Percentiles rank a stretch among this genome's conserved stretches.
Evolutionary conservation across 805 yeast species (phyloP).

Genomic region (Candida stauntonica): DNA sequence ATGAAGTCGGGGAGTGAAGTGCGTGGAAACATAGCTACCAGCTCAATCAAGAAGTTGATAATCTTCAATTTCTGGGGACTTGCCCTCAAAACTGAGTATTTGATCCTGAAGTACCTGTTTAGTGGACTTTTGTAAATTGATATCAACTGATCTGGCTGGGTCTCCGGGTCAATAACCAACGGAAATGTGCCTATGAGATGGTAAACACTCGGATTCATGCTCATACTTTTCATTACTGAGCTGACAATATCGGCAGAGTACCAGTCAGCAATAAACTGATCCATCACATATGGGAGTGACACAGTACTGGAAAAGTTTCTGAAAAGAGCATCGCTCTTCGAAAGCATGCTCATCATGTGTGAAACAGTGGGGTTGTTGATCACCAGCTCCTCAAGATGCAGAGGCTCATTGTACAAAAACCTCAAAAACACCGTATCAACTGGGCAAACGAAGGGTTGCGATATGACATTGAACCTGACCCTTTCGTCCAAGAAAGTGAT

Average conservation of each 20-base stretch:
- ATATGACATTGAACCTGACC: slow-evolving; percentile 5
- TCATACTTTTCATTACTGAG: too few species aligned
- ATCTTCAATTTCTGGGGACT: slow-evolving; percentile 10
- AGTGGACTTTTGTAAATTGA: slow-evolving; percentile 1
- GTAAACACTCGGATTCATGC: too few species aligned
- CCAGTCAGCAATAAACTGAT: slow-evolving; percentile 15
- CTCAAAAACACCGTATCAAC: slow-evolving; percentile 9
- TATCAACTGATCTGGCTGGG: neutral
- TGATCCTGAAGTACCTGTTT: slow-evolving; percentile 7
- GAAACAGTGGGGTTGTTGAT: neutral
- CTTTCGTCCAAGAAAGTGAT: slow-evolving; percentile 5
- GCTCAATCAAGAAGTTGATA: slow-evolving; percentile 11
- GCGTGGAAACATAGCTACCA: slow-evolving; percentile 5
- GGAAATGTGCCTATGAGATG: slow-evolving; percentile 10
- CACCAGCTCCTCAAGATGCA: slow-evolving; percentile 2
- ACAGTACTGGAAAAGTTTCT: slow-evolving; percentile 7
- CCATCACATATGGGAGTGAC: slow-evolving; percentile 1
- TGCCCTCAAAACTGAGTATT: neutral
- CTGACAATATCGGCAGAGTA: slow-evolving; percentile 10
- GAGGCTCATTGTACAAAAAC: slow-evolving; percentile 10
- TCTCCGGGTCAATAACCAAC: slow-evolving; percentile 4
- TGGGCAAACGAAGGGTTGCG: slow-evolving; percentile 2
- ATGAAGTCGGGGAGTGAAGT: slow-evolving; percentile 5
- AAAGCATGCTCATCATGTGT: slow-evolving; percentile 9
- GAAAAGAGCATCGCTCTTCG: slow-evolving; percentile 14